Percentiles rank a stretch among this genome's conserved stretches.
Conservation (phyloP, 1,284 basidiomycete species). For the Fomitopsis schrenkii region DNA sequence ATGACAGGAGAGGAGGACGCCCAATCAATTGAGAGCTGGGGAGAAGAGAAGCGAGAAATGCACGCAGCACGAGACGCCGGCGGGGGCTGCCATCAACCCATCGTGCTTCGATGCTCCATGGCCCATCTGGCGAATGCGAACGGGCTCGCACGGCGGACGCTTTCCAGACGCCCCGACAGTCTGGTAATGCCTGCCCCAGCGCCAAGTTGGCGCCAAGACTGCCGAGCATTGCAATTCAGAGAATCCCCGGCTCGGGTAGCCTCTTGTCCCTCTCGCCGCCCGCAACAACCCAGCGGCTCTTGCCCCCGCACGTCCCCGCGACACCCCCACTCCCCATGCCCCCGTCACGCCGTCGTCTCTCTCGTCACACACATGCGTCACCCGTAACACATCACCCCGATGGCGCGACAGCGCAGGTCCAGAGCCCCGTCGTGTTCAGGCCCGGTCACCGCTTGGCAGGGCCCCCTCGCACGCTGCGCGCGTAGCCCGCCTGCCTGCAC, state of each 20-base stretch:
- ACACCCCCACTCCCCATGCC: neutral
- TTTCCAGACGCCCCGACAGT: neutral
- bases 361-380: neutral
- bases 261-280: neutral
- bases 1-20: neutral
- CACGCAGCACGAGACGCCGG: neutral
- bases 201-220: slow-evolving; percentile 2
- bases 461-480: neutral
- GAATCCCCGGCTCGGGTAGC: slow-evolving; percentile 1
- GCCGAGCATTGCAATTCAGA: neutral
- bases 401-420: neutral
- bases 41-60: neutral
- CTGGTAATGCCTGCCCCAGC: neutral
- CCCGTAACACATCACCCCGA: neutral
- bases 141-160: neutral
- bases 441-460: neutral
- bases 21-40: neutral
- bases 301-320: neutral
- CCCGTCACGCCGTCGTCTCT: neutral
- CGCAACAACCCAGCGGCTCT: neutral
- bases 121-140: neutral
- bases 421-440: neutral
- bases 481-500: neutral
- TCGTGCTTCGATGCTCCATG: neutral
- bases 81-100: neutral